Evolutionary conservation across 2,329 filamentous ascomycete genomes (phyloP).

Genomic region (Aspergillus puulaauensis): DNA sequence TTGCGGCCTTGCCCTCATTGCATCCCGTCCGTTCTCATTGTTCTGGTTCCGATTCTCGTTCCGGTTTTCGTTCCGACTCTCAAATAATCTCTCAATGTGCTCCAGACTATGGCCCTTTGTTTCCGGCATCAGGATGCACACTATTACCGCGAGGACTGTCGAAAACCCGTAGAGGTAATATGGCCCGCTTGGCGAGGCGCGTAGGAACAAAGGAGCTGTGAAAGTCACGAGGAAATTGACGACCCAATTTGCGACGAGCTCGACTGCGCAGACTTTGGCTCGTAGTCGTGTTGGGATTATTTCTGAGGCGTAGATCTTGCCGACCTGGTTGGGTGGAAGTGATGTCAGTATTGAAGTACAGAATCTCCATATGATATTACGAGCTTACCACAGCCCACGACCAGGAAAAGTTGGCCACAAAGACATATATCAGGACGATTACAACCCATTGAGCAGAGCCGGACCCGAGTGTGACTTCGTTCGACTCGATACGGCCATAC

Average conservation of each 20-base stretch:
- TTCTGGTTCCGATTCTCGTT: neutral
- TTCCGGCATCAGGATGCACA: slow-evolving; percentile 18
- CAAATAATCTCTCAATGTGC: slow-evolving; percentile 13
- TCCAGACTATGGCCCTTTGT: slow-evolving; percentile 17
- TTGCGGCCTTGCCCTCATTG: neutral
- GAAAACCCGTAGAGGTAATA: slow-evolving; percentile 17
- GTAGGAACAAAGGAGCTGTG: slow-evolving; percentile 13
- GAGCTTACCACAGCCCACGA: slow-evolving; percentile 26
- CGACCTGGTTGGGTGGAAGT: slow-evolving; percentile 8
- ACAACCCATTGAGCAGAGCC: slow-evolving; percentile 18
- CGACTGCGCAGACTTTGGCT: slow-evolving; percentile 16
- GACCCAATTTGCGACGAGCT: slow-evolving; percentile 16
- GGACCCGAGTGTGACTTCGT: slow-evolving; percentile 18
- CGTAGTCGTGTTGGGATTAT: slow-evolving; percentile 15
- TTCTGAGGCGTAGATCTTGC: slow-evolving; percentile 19
- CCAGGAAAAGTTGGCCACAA: slow-evolving; percentile 28
- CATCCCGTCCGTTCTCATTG: neutral
- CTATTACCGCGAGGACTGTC: slow-evolving; percentile 11
- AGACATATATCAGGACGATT: slow-evolving; percentile 31
- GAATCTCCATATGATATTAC: neutral
- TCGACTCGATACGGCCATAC: slow-evolving; percentile 12
- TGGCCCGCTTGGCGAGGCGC: slow-evolving; percentile 13
- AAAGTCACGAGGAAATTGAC: slow-evolving; percentile 15
- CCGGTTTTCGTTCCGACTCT: neutral
- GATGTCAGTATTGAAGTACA: neutral